Evolutionary conservation across 139 green algal genomes (phyloP).

Genomic region (Mesotaenium endlicherianum): DNA sequence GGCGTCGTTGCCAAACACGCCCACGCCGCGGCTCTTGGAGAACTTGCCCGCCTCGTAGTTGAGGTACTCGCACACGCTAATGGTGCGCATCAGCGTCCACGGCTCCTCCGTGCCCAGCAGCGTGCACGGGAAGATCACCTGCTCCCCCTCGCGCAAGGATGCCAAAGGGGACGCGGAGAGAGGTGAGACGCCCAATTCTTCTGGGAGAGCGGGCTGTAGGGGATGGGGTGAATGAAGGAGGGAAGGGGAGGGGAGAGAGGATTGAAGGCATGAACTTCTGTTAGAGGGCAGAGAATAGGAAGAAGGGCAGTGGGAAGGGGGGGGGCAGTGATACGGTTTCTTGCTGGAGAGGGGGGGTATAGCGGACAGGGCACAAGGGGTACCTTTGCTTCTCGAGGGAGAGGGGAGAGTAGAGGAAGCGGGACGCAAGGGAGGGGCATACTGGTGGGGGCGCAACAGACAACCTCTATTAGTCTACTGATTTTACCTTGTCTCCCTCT

Average conservation of each 20-base stretch:
- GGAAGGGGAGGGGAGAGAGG: background rate
- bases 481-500: too few relatives aligned
- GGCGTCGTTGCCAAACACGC: conserved; percentile 95
- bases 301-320: background rate
- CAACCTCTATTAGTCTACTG: too few relatives aligned
- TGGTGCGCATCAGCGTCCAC: conserved; percentile 95
- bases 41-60: conserved; percentile 98
- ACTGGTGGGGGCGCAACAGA: too few relatives aligned
- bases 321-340: background rate
- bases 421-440: too few relatives aligned
- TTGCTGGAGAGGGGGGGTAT: background rate
- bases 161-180: background rate
- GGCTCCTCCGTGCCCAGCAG: conserved; percentile 71
- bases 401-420: too few relatives aligned
- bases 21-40: conserved; percentile 85
- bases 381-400: too few relatives aligned
- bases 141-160: background rate
- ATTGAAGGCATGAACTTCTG: too few relatives aligned
- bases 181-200: background rate
- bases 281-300: too few relatives aligned
- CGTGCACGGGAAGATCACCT: conserved; percentile 80
- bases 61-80: conserved; percentile 96
- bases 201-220: background rate
- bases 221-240: background rate
- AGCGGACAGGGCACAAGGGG: too few relatives aligned